Evolutionary conservation across 1,139 yeast species (phyloP).

Genomic region (Pichia inconspicua): DNA sequence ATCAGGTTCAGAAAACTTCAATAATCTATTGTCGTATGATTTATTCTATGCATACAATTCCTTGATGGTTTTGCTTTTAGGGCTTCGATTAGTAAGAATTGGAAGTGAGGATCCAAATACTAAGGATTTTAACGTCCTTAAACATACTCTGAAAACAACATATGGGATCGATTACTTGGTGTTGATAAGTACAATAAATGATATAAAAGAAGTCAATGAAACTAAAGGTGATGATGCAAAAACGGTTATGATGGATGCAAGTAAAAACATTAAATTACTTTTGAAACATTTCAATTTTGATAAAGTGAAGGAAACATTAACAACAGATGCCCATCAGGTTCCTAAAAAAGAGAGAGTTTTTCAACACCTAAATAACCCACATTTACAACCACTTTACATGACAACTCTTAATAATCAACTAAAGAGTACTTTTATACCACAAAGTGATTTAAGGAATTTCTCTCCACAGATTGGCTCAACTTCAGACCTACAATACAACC

Average conservation of each 20-base stretch:
- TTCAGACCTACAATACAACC: background rate
- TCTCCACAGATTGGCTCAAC: background rate
- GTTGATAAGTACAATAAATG: conserved; percentile 25
- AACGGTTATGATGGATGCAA: conserved; percentile 14
- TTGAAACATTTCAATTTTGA: conserved; percentile 10
- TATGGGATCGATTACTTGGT: conserved; percentile 18
- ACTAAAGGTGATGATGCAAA: conserved; percentile 8
- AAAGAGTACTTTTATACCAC: background rate
- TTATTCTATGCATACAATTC: conserved; percentile 31
- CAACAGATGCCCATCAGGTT: background rate
- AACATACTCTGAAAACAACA: conserved; percentile 16
- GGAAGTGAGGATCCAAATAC: conserved; percentile 4
- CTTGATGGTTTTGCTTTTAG: conserved; percentile 27
- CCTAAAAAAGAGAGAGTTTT: background rate
- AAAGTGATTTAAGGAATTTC: background rate
- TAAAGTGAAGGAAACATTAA: background rate
- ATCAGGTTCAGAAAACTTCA: conserved; percentile 20
- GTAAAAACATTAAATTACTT: conserved; percentile 13
- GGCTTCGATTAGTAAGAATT: conserved; percentile 23
- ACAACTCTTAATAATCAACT: background rate
- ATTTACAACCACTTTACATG: background rate
- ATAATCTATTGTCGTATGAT: conserved; percentile 30
- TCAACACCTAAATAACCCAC: background rate
- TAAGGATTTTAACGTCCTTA: conserved; percentile 6
- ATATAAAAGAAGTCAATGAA: conserved; percentile 16